Base-by-base conservation (phyloP, 768 basidiomycete genomes). In the Lactarius evosmus region DNA sequence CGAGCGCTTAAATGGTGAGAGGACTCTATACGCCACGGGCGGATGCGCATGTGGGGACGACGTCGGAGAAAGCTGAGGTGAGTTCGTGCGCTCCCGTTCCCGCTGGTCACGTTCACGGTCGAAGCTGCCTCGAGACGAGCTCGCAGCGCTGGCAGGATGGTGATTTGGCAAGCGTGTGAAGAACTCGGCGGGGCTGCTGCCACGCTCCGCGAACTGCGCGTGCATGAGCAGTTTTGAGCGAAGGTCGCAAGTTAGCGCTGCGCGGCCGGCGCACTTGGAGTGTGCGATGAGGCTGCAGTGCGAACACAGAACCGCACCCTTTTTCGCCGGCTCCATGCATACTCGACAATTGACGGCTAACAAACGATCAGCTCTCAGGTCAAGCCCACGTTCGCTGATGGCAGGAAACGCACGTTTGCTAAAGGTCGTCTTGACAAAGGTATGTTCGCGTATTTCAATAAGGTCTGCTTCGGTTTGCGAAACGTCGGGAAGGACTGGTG, bases 351-450 rank as follows among this genome's bases (percentile, higher is more conserved):
- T 76, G 79, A 97, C 88, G 30, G 92, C 95, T 98, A 69, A 69
- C 0, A 59, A 22, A 2, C 25, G 30, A 58, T 5, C 58, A 54
- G 61, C 4, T 2, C 29, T 36, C 58, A 46, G 34, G 54, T 36
- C 56, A 55, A 27, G 5, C 7, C 27, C 58, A n/a, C 58, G 27
- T 34, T 49, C 8, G 29, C 58, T 56, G 62, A 67, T 29, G 53
- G 55, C 17, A 49, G 16, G 27, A 65, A 49, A 79, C 91, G 73
- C 72, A 97, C 95, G 85, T 79, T 95, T 95, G 71, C 87, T 86
- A 74, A 98, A 97, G 9, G 89, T 89, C 4, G 93, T 95, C 78
- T 92, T 95, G 33, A 96, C 89, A 73, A 96, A 95, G 14, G 83
- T 82, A 70, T 97, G 95, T 40, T 87, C 82, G 53, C 84, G 82